These are phyloP conservation scores for Euryodendron excelsum DNA, from an alignment of 148 eudicot species.

Conservation along the genomic window DNA sequence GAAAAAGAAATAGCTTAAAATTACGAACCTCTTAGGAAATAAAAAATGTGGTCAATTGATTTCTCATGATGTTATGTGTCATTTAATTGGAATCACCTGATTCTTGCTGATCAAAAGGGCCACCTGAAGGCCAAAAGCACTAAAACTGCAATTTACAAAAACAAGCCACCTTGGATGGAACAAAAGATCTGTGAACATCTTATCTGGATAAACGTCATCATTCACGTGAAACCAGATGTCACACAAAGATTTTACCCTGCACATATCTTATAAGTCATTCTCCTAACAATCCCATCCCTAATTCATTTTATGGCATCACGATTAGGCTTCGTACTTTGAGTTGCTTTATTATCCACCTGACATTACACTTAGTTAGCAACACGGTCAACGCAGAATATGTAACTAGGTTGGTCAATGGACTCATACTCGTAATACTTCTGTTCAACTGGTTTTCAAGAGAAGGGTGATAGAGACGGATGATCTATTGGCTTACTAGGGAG, in stretches of 20 bases:
- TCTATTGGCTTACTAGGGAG: too few species aligned
- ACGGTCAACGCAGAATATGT: neutral
- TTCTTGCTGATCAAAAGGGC: constrained; percentile 4
- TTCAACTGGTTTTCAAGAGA: neutral
- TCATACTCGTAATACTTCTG: neutral
- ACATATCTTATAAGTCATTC: neutral
- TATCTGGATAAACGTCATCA: too few species aligned
- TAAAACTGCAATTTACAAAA: neutral
- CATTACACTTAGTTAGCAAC: neutral
- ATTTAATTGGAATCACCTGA: neutral
- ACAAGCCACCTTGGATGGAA: neutral
- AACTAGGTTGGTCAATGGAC: neutral
- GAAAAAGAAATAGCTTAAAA: too few species aligned
- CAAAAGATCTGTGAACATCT: too few species aligned
- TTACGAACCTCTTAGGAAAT: too few species aligned
- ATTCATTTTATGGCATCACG: neutral
- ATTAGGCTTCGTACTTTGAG: neutral
- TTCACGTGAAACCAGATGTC: neutral
- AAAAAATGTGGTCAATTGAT: neutral
- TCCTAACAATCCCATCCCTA: neutral
- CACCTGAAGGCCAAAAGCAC: neutral
- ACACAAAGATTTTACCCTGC: neutral
- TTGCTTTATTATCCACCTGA: neutral
- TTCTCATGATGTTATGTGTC: neutral
- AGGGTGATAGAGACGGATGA: neutral